Evolutionary conservation across 805 yeast species (phyloP), one percentile per base, ranked within the genome.

Genomic region (Kuraishia hungarica): DNA sequence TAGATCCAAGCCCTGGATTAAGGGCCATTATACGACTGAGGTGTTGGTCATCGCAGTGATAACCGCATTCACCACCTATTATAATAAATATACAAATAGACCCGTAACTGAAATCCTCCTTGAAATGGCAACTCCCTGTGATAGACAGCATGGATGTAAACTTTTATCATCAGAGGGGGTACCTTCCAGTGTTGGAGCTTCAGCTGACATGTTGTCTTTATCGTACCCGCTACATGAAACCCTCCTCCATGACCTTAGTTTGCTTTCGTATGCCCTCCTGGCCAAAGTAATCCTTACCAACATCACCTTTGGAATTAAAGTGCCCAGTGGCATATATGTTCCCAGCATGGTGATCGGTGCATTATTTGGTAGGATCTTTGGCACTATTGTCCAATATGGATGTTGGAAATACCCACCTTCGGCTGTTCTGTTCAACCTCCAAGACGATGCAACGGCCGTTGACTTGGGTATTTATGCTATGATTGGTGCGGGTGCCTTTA

Each of bases 331-430:
- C 4, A 77, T 82, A 15, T 82, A 82, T 58, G 83, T 83, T 1
- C 87, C 87, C 4, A 77, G 84, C 1, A 82, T 82, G 87, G 82
- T 80, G 1, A 72, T 78, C 22, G 87, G 87, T 0, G 85, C 86
- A 1, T 65, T 83, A 28, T 81, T 79, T 67, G 86, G 86, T 1
- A 62, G 85, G 11, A 60, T 76, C 1, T 69, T 79, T 56, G 81
- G 81, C 1, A 71, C 77, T 65, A 39, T 63, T 2, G 61, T 79
- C 19, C 77, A 79, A 54, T 73, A 72, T 64, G 48, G 71, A 4
- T 73, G 70, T 24, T 55, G 65, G 52, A 53, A 53, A 4, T 55
- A 60, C 35, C 72, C 73, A 28, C 53, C 22, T 50, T 57, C 43
- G 48, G 53, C 51, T 29, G 35, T 10, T 48, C 55, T 49, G 57